These are phyloP conservation scores for Glycyrrhiza uralensis DNA, from an alignment of 306 rosid species.

Conservation along the genomic window DNA sequence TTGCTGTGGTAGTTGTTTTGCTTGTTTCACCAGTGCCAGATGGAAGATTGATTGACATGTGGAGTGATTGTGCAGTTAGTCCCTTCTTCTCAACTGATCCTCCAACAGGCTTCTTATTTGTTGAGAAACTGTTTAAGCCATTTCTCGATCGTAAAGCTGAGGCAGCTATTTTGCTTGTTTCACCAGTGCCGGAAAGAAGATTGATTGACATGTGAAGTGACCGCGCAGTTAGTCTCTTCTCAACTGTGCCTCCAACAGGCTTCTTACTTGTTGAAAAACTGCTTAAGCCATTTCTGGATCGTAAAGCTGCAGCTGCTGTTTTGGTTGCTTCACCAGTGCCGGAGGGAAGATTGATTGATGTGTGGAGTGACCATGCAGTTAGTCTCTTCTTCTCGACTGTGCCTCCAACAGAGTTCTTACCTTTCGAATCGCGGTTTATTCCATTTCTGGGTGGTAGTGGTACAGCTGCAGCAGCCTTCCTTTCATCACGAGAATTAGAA, in stretches of 20 bases:
- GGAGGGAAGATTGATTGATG: constrained; percentile 53
- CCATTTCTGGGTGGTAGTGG: constrained; percentile 3
- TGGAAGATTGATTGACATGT: constrained; percentile 51
- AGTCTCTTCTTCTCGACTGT: constrained; percentile 38
- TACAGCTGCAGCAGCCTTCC: constrained; percentile 17
- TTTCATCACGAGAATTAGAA: constrained; percentile 28
- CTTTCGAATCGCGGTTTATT: constrained; percentile 25
- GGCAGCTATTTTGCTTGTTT: constrained; percentile 39
- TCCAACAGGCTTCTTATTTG: constrained; percentile 32
- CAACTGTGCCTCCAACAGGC: constrained; percentile 30
- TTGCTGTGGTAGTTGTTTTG: constrained; percentile 26
- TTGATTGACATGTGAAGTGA: constrained; percentile 56
- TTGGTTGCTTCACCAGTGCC: constrained; percentile 37
- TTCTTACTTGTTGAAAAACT: constrained; percentile 41
- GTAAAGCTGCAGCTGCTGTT: constrained; percentile 9
- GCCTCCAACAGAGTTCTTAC: constrained; percentile 33
- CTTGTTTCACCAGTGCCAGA: constrained; percentile 37
- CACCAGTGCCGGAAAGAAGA: constrained; percentile 34
- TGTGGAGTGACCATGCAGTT: constrained; percentile 44
- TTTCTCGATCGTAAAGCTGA: constrained; percentile 15
- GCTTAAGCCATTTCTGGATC: constrained; percentile 18
- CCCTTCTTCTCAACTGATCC: constrained; percentile 37
- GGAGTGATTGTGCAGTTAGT: constrained; percentile 36
- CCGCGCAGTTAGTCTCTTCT: constrained; percentile 30
- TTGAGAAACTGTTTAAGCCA: constrained; percentile 24